A percentile compares a stretch with the other conserved stretches of the same genome.
Evolutionary conservation across 768 basidiomycete species (phyloP).

Genomic region (Glaciozyma martinii): DNA sequence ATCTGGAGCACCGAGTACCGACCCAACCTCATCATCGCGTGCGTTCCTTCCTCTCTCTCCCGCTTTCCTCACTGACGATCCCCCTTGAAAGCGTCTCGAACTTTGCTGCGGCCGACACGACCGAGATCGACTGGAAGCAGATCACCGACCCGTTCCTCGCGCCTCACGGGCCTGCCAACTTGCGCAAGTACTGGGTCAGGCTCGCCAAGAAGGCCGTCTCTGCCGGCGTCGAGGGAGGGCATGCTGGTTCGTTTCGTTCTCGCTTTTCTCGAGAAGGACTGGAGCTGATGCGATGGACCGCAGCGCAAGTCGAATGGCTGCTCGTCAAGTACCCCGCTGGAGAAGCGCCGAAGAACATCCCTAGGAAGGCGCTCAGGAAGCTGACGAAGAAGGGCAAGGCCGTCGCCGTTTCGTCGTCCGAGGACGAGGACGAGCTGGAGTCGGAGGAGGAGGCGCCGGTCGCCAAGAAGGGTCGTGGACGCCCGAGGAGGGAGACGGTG

Average conservation of each 20-base stretch:
- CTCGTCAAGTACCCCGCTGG: neutral
- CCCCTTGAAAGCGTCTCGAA: neutral
- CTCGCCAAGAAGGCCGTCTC: neutral
- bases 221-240: neutral
- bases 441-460: too few relatives aligned
- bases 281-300: neutral
- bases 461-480: too few relatives aligned
- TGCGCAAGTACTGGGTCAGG: constrained; percentile 12
- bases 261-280: neutral
- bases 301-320: neutral
- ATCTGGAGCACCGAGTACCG: neutral
- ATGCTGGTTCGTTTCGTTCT: neutral
- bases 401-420: too few relatives aligned
- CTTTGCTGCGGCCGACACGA: neutral
- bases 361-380: neutral
- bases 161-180: constrained; percentile 18
- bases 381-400: neutral
- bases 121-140: constrained; percentile 15
- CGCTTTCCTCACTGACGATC: neutral
- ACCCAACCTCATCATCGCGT: constrained; percentile 16
- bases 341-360: neutral
- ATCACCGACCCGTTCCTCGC: constrained; percentile 3
- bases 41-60: neutral
- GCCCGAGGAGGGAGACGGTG: too few relatives aligned
- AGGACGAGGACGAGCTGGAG: too few relatives aligned